phyloP scores from a whole-genome alignment of 345 rosid species.

The Conringia planisiliqua region DNA sequence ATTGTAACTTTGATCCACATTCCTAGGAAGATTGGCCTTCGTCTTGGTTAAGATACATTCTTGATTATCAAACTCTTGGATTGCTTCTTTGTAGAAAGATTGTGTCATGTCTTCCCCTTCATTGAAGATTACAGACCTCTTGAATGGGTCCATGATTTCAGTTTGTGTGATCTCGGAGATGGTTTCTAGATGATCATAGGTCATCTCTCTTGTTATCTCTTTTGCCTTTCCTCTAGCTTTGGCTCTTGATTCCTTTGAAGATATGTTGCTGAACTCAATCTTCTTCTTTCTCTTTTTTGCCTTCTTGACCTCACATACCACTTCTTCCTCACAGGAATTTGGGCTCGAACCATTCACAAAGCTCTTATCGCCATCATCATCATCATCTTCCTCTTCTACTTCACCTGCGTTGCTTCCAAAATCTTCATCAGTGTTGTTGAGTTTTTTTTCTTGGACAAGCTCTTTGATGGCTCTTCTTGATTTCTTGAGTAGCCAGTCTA shows the following conservation, averaged over 20 bases:
- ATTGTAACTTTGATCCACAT: constrained; percentile 22
- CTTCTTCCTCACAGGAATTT: constrained; percentile 9
- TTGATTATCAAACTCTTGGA: constrained; percentile 16
- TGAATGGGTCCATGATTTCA: constrained; percentile 26
- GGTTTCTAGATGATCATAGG: constrained; percentile 26
- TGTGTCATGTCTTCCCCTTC: constrained; percentile 22
- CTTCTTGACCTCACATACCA: constrained; percentile 18
- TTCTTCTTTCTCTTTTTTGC: constrained; percentile 22
- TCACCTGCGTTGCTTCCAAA: neutral
- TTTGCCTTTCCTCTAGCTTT: constrained; percentile 66
- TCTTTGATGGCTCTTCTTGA: constrained; percentile 59
- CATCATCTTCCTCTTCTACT: constrained; percentile 10
- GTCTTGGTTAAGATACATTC: constrained; percentile 32
- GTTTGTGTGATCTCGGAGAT: constrained; percentile 32
- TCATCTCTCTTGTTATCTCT: constrained; percentile 43
- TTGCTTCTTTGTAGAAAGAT: constrained; percentile 21
- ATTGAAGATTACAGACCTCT: constrained; percentile 26
- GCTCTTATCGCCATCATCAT: constrained; percentile 17
- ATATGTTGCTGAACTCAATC: constrained; percentile 16
- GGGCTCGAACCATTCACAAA: constrained; percentile 27
- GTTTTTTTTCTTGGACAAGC: constrained; percentile 24
- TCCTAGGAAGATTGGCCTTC: constrained; percentile 30
- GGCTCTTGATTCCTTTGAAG: constrained; percentile 41
- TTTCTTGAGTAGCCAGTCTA: constrained; percentile 70
- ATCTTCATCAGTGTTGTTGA: constrained; percentile 10